Conservation (phyloP, 768 basidiomycete species). For the Russula compacta region DNA sequence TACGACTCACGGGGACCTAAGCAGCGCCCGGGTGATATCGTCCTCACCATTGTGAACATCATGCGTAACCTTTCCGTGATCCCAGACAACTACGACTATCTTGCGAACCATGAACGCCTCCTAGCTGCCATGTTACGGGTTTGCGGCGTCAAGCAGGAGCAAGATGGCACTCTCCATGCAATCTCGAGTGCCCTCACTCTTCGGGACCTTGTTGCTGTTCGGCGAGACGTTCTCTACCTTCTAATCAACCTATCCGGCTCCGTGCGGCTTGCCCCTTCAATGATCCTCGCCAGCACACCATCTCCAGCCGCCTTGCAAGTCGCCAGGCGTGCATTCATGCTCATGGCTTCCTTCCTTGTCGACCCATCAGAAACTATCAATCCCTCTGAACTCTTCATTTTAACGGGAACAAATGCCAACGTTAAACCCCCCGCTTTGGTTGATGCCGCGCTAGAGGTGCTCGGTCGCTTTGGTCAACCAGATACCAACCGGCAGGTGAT, state of each 20-base stretch:
- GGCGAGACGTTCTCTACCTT: slow-evolving; percentile 69
- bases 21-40: slow-evolving; percentile 58
- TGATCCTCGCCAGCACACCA: slow-evolving; percentile 32
- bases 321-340: slow-evolving; percentile 50
- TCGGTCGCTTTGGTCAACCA: slow-evolving; percentile 65
- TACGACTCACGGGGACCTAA: slow-evolving; percentile 39
- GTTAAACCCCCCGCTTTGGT: slow-evolving; percentile 50
- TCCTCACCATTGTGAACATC: slow-evolving; percentile 67
- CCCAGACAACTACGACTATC: slow-evolving; percentile 56
- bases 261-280: slow-evolving; percentile 38
- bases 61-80: slow-evolving; percentile 79
- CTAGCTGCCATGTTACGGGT: slow-evolving; percentile 61
- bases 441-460: slow-evolving; percentile 76
- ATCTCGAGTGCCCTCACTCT: slow-evolving; percentile 56
- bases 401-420: slow-evolving; percentile 35
- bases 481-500: slow-evolving; percentile 76
- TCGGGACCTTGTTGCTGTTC: slow-evolving; percentile 58
- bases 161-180: slow-evolving; percentile 29
- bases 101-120: slow-evolving; percentile 56
- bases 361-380: slow-evolving; percentile 59
- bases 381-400: slow-evolving; percentile 50
- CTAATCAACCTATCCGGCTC: slow-evolving; percentile 50
- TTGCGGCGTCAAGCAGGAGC: slow-evolving; percentile 32
- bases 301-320: slow-evolving; percentile 33
- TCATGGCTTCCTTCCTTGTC: slow-evolving; percentile 67